These are phyloP conservation scores for Trametes sanguinea DNA, from an alignment of 768 basidiomycete genomes.

Conservation along the genomic window DNA sequence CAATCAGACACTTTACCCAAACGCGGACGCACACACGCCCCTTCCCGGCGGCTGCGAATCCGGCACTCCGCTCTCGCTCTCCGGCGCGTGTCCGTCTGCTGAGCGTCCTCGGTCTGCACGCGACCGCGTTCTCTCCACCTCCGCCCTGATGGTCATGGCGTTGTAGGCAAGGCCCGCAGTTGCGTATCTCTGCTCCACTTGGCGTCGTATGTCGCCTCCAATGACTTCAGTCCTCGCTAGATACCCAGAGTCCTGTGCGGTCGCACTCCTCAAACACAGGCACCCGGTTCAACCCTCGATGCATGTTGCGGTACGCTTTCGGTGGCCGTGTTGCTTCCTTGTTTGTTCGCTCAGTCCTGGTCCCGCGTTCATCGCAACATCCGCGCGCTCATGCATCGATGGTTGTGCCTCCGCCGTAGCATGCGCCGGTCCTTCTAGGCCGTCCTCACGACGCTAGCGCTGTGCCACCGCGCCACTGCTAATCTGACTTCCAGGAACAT, in stretches of 20 bases:
- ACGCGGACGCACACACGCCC: background rate
- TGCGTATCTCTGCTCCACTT: background rate
- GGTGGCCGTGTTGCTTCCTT: background rate
- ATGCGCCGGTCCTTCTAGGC: background rate
- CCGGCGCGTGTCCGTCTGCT: background rate
- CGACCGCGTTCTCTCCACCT: background rate
- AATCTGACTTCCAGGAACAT: background rate
- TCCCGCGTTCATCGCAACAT: background rate
- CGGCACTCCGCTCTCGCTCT: background rate
- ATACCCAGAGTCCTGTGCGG: background rate
- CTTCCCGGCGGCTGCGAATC: background rate
- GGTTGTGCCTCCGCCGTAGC: background rate
- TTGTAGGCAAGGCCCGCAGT: background rate
- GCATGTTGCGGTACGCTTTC: background rate
- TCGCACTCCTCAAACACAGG: background rate
- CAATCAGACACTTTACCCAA: constrained; percentile 12
- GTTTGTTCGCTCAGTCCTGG: background rate
- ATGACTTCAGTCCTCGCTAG: background rate
- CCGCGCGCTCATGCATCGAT: too few relatives aligned
- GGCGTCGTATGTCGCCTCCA: background rate
- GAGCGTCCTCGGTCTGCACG: background rate
- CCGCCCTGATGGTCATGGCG: background rate
- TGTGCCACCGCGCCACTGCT: background rate
- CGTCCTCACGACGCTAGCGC: background rate
- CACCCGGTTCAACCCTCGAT: background rate